phyloP scores from a whole-genome alignment of 2,329 filamentous ascomycete species.

The Pezicula neosporulosa region DNA sequence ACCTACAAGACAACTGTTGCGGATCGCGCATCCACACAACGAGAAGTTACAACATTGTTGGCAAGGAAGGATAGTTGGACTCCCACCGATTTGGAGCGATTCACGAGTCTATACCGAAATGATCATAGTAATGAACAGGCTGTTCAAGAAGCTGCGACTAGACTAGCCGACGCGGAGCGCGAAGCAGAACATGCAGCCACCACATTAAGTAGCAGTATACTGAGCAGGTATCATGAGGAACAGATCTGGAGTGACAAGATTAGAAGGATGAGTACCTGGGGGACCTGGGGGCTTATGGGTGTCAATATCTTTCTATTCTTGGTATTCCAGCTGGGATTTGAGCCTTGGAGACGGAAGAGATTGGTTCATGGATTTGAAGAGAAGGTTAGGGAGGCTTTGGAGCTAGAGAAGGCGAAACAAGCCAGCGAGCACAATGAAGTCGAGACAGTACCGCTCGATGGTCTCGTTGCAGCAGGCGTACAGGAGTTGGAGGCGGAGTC shows the following conservation, averaged over 20 bases:
- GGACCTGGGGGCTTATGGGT: conserved; percentile 97
- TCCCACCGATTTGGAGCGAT: conserved; percentile 83
- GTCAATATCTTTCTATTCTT: conserved; percentile 90
- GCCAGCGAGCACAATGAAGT: conserved; percentile 6
- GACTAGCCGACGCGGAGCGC: conserved; percentile 71
- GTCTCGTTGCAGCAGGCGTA: conserved; percentile 16
- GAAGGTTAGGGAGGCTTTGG: conserved; percentile 66
- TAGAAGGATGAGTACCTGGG: conserved; percentile 93
- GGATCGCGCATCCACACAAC: conserved; percentile 82
- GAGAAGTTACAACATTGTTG: conserved; percentile 90
- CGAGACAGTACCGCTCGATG: conserved; percentile 16
- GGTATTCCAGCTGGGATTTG: conserved; percentile 81
- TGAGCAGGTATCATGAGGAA: conserved; percentile 95
- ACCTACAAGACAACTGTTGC: conserved; percentile 81
- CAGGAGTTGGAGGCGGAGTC: conserved; percentile 18
- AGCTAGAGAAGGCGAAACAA: conserved; percentile 44
- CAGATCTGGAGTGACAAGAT: conserved; percentile 99
- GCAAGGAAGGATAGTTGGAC: conserved; percentile 94
- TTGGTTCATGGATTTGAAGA: conserved; percentile 82
- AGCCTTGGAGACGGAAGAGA: conserved; percentile 83
- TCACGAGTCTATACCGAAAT: conserved; percentile 85
- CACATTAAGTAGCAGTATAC: conserved; percentile 75
- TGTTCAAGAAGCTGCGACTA: conserved; percentile 68
- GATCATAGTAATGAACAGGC: conserved; percentile 92
- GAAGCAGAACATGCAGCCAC: conserved; percentile 75